Percentiles rank a stretch among this genome's conserved stretches.
phyloP scores from a whole-genome alignment of 2,329 filamentous ascomycete species.

The Phoma sp. region DNA sequence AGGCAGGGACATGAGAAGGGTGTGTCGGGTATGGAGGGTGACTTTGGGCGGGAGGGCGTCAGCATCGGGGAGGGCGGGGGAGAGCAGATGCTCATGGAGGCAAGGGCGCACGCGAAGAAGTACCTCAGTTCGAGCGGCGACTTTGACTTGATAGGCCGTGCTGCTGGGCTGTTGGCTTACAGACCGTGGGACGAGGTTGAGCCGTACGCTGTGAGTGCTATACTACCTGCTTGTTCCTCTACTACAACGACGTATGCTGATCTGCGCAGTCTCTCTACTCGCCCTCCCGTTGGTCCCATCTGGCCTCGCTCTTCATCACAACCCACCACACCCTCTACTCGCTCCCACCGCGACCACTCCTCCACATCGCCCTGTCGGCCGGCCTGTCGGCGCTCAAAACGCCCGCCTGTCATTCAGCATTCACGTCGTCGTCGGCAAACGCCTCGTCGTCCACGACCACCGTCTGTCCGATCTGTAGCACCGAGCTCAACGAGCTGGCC shows the following conservation, averaged over 20 bases:
- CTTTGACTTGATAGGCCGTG: conserved; percentile 71
- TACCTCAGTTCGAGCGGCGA: conserved; percentile 75
- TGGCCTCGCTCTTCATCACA: conserved; percentile 79
- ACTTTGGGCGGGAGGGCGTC: conserved; percentile 68
- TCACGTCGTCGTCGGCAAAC: conserved; percentile 61
- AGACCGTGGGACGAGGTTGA: conserved; percentile 64
- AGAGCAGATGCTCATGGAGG: conserved; percentile 71
- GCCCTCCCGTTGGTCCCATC: conserved; percentile 71
- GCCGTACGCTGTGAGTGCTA: conserved; percentile 62
- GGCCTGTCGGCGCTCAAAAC: conserved; percentile 96
- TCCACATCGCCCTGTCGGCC: conserved; percentile 88
- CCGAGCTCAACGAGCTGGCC: conserved; percentile 90
- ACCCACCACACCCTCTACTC: conserved; percentile 88
- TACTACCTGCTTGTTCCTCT: background rate
- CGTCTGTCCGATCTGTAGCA: conserved; percentile 94
- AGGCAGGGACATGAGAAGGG: conserved; percentile 58
- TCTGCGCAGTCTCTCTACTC: conserved; percentile 72
- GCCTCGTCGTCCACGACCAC: conserved; percentile 67
- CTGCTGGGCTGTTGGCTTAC: conserved; percentile 81
- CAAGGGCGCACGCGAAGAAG: conserved; percentile 81
- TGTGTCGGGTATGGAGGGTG: conserved; percentile 30
- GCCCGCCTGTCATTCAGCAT: conserved; percentile 81
- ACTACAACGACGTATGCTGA: conserved; percentile 19
- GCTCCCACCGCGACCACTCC: conserved; percentile 79
- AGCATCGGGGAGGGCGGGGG: conserved; percentile 51